These are phyloP conservation scores for Euphrasia arctica DNA, from an alignment of 305 asterid genomes.

Conservation along the genomic window DNA sequence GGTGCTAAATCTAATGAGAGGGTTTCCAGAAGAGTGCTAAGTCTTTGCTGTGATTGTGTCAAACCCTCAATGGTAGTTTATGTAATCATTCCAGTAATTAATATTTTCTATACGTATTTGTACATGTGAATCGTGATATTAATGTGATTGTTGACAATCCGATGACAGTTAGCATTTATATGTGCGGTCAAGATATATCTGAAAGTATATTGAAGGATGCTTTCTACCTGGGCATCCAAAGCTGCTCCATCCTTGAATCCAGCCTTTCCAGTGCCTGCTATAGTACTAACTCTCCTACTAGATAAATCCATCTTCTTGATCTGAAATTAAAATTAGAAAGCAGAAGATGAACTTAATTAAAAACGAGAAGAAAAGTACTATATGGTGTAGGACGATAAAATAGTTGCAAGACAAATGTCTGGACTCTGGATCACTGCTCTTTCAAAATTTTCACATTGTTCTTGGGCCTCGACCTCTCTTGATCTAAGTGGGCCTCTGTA, in stretches of 20 bases:
- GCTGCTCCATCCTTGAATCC: conserved; percentile 93
- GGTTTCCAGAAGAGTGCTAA: no score
- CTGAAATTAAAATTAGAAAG: conserved; percentile 39
- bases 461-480: no score
- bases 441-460: no score
- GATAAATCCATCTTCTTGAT: conserved; percentile 88
- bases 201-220: conserved; percentile 5
- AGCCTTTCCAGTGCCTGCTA: conserved; percentile 93
- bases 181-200: neutral
- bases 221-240: conserved; percentile 69
- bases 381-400: no score
- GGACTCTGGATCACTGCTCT: no score
- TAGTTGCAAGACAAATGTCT: no score
- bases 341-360: conserved; percentile 18
- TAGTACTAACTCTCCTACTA: conserved; percentile 64
- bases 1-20: no score
- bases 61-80: no score
- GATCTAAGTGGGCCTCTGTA: no score
- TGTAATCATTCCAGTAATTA: neutral
- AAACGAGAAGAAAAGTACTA: neutral
- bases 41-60: no score
- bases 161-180: no score
- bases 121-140: neutral
- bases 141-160: neutral
- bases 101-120: neutral